Percentiles rank a stretch among this genome's conserved stretches.
These are phyloP conservation scores for Cardamine resedifolia DNA, from an alignment of 345 rosid species.

Conservation along the genomic window DNA sequence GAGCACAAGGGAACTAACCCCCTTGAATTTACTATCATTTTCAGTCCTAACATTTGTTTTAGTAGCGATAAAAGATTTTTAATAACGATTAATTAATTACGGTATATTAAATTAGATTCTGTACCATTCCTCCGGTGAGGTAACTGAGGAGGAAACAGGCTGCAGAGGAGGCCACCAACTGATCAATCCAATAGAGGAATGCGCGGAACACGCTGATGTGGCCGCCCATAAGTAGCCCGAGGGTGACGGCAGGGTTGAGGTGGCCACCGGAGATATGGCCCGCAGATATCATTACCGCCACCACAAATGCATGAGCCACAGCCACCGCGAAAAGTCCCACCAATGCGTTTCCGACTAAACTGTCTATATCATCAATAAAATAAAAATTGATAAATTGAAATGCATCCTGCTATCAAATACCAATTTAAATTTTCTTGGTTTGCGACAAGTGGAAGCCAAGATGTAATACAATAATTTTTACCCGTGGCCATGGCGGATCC, in stretches of 20 bases:
- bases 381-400: neutral
- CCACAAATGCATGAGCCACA: constrained; percentile 80
- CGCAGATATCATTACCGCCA: constrained; percentile 80
- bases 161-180: constrained; percentile 67
- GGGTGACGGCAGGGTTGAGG: constrained; percentile 89
- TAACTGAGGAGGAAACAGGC: constrained; percentile 82
- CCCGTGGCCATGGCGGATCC: constrained; percentile 83
- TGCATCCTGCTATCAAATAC: neutral
- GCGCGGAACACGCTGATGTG: constrained; percentile 73
- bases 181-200: constrained; percentile 70
- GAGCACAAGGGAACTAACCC: no score
- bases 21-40: no score
- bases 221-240: constrained; percentile 79
- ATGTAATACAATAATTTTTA: constrained; percentile 6
- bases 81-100: neutral
- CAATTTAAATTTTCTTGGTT: neutral
- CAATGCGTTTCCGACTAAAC: constrained; percentile 46
- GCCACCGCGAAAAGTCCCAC: constrained; percentile 72
- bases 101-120: neutral
- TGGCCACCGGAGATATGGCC: constrained; percentile 96
- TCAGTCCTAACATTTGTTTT: neutral
- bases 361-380: constrained; percentile 40
- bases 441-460: neutral
- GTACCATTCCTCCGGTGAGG: constrained; percentile 88
- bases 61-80: neutral